Evolutionary conservation across 257 asterid species (phyloP), one percentile per base, ranked within the genome.

Genomic region (Haberlea rhodopensis): DNA sequence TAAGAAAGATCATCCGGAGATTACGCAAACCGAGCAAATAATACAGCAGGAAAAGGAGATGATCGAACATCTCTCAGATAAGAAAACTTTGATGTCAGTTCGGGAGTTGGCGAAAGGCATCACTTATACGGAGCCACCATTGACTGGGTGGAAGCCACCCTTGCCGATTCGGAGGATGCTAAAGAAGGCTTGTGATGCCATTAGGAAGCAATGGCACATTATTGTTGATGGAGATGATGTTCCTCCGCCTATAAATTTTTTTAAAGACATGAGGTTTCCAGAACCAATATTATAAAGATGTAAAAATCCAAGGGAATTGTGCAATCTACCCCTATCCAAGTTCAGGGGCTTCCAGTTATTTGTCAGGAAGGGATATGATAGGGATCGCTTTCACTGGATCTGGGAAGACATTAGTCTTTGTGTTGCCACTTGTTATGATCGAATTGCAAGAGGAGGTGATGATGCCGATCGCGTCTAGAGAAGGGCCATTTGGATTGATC

Each of bases 371-470:
- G 65, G 97, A 90, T 82, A 90, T 87, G 95, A 87, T 87, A 43
- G 97, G 96, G 49, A 87, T 90, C 63, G 97, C 97, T 26, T 87
- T 90, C 75, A 90, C 95, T 1, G 97, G 97, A 11, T 87, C 96
- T 8, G 97, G 97, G 46, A 90, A 90, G 85, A 90, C 95, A 0
- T 70, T 90, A 43, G 97, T 87, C 60, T 90, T 90, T 32, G 97
- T 85, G 2, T 71, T 90, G 83, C 96, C 96, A 1, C 86, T 90
- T 21, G 80, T 90, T 60, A 90, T 90, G 96, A 76, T 84, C 1
- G 96, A 95, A 4, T 68, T 90, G 75, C 97, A 90, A 65, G 97
- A 90, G 62, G 95, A 87, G 75, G 15, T 84, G 29, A 84, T 82
- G 88, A 82, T 90, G 96, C 96, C 96, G 4, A 82, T 87, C 67